Base-by-base conservation (phyloP, 495 filamentous ascomycete species). In the Podospora fimiseda region DNA sequence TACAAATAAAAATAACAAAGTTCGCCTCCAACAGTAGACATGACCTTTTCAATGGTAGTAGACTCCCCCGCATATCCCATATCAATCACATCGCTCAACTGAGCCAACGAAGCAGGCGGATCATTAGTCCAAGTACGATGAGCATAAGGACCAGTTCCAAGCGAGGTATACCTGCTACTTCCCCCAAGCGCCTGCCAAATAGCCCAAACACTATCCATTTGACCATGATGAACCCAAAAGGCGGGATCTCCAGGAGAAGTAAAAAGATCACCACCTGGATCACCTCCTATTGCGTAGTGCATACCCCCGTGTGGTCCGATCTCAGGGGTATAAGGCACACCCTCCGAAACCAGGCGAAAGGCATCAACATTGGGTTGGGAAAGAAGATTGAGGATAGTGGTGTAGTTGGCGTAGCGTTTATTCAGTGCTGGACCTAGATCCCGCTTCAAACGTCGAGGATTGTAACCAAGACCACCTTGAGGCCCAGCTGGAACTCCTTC, bases 191-290 rank as follows among this genome's bases (percentile, higher is more conserved):
- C 58, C 24, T 57, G 58, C 85, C 86, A 88, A 16, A 80, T 77
- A 70, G 80, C 79, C 75, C 78, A 89, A 9, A 81, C 45, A 8
- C 79, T 77, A 64, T 88, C 85, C 50, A 89, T 74, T 74, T 78
- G 75, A 14, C 68, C 75, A 62, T 88, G 86, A 61, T 89, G 86
- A 9, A 81, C 69, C 60, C 69, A 89, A 67, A 89, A 89, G 1
- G 71, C 75, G 9, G 84, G 84, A 50, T 88, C 86, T 7, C 79
- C 80, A 8, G 84, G 79, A 14, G 76, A 81, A 4, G 67, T 70
- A 57, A 73, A 85, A 18, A 82, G 61, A 63, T 86, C 84, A 14
- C 65, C 60, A 2, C 76, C 77, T 0, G 79, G 76, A 62, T 85
- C 79, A 36, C 80, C 84, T 24, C 63, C 85, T 49, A 85, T 79